Evolutionary conservation across 768 basidiomycete genomes (phyloP).

Genomic region (Gelatoporia subvermispora): DNA sequence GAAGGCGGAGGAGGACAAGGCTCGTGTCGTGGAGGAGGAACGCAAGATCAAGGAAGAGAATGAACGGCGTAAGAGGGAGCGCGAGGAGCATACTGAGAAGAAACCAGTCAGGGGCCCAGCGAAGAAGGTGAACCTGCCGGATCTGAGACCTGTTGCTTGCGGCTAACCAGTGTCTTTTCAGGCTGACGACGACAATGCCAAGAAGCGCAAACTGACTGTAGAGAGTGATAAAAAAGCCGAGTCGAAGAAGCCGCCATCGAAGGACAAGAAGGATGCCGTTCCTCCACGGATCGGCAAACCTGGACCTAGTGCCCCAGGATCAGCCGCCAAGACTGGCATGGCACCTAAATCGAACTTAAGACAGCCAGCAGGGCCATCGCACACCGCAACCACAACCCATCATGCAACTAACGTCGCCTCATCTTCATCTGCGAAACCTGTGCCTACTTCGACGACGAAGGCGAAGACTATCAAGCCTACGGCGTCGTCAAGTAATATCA

Average conservation of each 20-base stretch:
- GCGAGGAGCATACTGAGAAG: slow-evolving; percentile 73
- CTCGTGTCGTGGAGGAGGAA: slow-evolving; percentile 59
- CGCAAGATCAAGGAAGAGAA: slow-evolving; percentile 66
- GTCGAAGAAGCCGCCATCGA: slow-evolving; percentile 57
- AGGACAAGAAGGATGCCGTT: slow-evolving; percentile 39
- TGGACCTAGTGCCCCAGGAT: slow-evolving; percentile 14
- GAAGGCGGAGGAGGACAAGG: slow-evolving; percentile 77
- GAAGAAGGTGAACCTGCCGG: slow-evolving; percentile 48
- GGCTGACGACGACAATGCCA: slow-evolving; percentile 61
- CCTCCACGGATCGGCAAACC: slow-evolving; percentile 28
- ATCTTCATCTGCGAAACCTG: slow-evolving; percentile 9
- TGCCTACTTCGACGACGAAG: slow-evolving; percentile 1
- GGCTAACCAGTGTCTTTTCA: slow-evolving; percentile 20
- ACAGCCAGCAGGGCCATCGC: slow-evolving; percentile 27
- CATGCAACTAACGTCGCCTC: slow-evolving; percentile 1
- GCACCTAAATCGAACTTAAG: slow-evolving; percentile 38
- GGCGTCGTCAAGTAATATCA: slow-evolving; percentile 28
- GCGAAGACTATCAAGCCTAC: slow-evolving; percentile 17
- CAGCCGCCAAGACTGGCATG: slow-evolving; percentile 5
- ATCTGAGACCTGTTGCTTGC: background rate
- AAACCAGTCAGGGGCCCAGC: slow-evolving; percentile 45
- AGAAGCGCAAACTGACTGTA: slow-evolving; percentile 61
- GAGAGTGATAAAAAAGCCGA: slow-evolving; percentile 56
- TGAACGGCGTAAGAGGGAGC: slow-evolving; percentile 77
- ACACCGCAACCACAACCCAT: slow-evolving; percentile 1